Evolutionary conservation across 768 basidiomycete species (phyloP), one percentile per base, ranked within the genome.

Genomic region (Roridomyces roridus): DNA sequence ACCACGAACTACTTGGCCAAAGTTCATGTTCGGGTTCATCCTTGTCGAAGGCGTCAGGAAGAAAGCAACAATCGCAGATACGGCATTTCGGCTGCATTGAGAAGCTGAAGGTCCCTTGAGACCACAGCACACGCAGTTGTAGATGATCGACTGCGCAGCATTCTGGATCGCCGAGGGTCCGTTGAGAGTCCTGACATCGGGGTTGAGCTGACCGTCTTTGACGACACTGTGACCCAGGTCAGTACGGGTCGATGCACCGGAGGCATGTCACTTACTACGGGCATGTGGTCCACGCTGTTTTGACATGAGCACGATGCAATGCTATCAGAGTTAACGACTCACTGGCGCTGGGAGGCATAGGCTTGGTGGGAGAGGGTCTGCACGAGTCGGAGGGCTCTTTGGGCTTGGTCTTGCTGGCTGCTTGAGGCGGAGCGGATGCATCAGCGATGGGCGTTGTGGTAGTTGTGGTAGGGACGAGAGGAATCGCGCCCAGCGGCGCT

Each of bases 21-120:
- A 86, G 54, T 84, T 75, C 65, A 85, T 71, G 67, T 83, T 81
- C 12, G 83, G 83, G 61, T 79, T 77, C 79, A 85, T 81, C 12
- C 63, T 70, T 4, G 82, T 84, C 6, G 64, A 52, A 3, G 73
- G 37, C 20, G 73, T 51, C 34, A 84, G 62, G 71, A 85, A 85
- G 69, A 80, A 84, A 7, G 73, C 54, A 40, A 82, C 70, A 49
- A 83, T 71, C 54, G 71, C 69, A n/a, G 59, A 53, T 11, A 67
- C 74, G 12, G 73, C 77, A 31, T 72, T 74, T 49, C 72, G 67
- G 43, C 4, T 36, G 37, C 25, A 46, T 14, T 77, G 69, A 64
- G 75, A 77, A 6, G 65, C 42, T 9, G 68, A 44, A n/a, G 72
- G 63, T 64, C 63, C 64, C 20, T 63, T 59, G 24, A 24, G 54